Conservation (phyloP, 2,329 filamentous ascomycete genomes). For the Elsinoe arachidis region DNA sequence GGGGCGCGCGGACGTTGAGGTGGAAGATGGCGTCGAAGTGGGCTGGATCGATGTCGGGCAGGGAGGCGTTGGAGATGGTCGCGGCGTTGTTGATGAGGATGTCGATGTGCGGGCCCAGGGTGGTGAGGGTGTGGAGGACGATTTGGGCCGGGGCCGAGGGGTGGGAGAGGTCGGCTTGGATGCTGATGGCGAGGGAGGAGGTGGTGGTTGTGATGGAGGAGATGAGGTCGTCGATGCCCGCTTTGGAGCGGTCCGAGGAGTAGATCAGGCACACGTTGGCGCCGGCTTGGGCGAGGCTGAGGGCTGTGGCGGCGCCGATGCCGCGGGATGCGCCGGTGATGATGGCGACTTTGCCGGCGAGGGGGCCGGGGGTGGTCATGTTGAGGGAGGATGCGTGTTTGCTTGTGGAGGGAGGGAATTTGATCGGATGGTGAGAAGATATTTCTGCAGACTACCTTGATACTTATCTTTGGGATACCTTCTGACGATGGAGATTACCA, state of each 20-base stretch:
- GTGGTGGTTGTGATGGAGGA: constrained; percentile 20
- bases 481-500: too few relatives aligned
- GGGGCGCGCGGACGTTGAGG: constrained; percentile 47
- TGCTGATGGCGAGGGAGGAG: constrained; percentile 29
- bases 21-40: constrained; percentile 49
- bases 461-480: background rate
- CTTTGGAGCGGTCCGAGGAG: background rate
- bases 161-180: constrained; percentile 34
- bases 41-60: constrained; percentile 37
- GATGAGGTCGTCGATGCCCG: background rate
- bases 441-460: background rate
- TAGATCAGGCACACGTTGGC: constrained; percentile 11
- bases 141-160: constrained; percentile 30
- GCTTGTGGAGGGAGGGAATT: background rate
- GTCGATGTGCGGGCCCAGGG: constrained; percentile 34
- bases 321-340: constrained; percentile 14
- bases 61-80: background rate
- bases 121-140: constrained; percentile 28
- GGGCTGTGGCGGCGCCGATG: constrained; percentile 13
- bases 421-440: background rate
- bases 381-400: background rate
- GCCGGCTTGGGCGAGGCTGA: constrained; percentile 9
- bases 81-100: constrained; percentile 35
- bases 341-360: constrained; percentile 5
- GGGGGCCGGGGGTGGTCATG: background rate